These are phyloP conservation scores for Claviceps sp. DNA, from an alignment of 2,329 filamentous ascomycete genomes.

Conservation along the genomic window DNA sequence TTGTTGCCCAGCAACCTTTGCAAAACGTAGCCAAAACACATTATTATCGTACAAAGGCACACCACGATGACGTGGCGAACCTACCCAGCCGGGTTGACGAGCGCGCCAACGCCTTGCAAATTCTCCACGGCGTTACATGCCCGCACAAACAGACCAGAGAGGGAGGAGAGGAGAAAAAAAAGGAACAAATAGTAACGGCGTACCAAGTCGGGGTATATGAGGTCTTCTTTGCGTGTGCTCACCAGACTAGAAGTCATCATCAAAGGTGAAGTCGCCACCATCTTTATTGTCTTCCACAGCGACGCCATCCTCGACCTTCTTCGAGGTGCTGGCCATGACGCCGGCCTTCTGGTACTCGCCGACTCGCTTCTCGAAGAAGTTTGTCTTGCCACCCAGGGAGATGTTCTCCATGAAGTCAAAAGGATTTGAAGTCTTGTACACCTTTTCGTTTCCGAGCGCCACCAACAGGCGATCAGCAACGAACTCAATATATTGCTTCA, in stretches of 20 bases:
- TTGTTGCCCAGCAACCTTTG: neutral
- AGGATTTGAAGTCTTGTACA: constrained; percentile 86
- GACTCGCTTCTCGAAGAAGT: constrained; percentile 99
- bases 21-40: constrained; percentile 4
- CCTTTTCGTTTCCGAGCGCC: constrained; percentile 85
- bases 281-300: constrained; percentile 35
- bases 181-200: constrained; percentile 10
- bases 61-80: neutral
- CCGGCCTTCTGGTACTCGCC: constrained; percentile 99
- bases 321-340: constrained; percentile 77
- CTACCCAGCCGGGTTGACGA: neutral
- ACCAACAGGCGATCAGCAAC: constrained; percentile 91
- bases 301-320: constrained; percentile 51
- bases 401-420: constrained; percentile 99
- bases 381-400: constrained; percentile 96
- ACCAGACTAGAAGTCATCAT: constrained; percentile 79
- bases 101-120: neutral
- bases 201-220: constrained; percentile 7
- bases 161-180: constrained; percentile 1
- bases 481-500: constrained; percentile 99
- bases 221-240: constrained; percentile 5
- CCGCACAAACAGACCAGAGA: constrained; percentile 4
- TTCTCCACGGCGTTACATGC: constrained; percentile 10
- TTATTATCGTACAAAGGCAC: constrained; percentile 1
- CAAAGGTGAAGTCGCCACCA: constrained; percentile 77